Evolutionary conservation across 179 eudicot species (phyloP).

Genomic region (Nepenthes alata): DNA sequence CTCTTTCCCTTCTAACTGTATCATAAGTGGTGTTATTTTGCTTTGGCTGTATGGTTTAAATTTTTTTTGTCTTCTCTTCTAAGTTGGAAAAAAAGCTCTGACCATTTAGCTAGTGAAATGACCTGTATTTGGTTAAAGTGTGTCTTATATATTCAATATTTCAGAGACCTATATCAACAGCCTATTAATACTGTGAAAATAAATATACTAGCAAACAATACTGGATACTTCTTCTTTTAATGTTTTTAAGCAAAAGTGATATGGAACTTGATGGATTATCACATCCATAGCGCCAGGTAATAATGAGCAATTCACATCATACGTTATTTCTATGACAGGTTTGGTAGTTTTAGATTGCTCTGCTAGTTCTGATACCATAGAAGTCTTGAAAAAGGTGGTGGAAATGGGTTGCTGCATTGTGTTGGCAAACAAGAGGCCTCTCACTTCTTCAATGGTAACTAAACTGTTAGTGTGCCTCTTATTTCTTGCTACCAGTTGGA

Average conservation of each 20-base stretch:
- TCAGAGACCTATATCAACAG: no score
- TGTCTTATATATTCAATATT: no score
- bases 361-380: constrained; percentile 73
- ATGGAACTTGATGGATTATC: neutral
- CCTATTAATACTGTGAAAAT: no score
- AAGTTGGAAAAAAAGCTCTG: no score
- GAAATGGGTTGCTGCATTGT: constrained; percentile 63
- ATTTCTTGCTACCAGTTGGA: no score
- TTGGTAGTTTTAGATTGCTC: constrained; percentile 79
- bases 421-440: constrained; percentile 94
- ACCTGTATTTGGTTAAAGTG: no score
- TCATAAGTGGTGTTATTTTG: neutral
- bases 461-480: neutral
- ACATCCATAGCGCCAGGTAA: neutral
- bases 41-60: neutral
- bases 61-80: no score
- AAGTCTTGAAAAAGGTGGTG: constrained; percentile 38
- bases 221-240: neutral
- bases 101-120: no score
- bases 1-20: no score
- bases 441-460: constrained; percentile 70
- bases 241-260: neutral
- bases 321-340: constrained; percentile 31
- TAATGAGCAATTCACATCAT: neutral
- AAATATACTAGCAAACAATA: no score